Evolutionary conservation across 2,329 filamentous ascomycete genomes (phyloP).

Genomic region (Fusarium nodosum): DNA sequence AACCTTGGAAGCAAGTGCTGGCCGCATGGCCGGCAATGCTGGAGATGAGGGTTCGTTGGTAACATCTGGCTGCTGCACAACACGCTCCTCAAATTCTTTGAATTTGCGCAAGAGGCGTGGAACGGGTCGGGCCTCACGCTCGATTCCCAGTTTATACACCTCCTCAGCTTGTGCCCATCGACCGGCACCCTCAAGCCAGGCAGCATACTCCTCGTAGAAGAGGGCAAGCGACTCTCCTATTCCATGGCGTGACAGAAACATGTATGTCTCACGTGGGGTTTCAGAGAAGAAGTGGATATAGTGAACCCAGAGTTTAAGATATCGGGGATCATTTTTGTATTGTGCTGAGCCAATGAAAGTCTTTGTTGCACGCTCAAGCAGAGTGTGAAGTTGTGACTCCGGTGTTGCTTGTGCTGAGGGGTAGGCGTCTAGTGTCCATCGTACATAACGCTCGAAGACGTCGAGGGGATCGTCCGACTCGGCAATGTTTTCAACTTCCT

Average conservation of each 20-base stretch:
- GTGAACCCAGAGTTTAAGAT: slow-evolving; percentile 92
- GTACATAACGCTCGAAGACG: slow-evolving; percentile 95
- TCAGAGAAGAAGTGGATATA: slow-evolving; percentile 96
- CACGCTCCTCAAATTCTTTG: slow-evolving; percentile 87
- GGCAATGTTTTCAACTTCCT: slow-evolving; percentile 80
- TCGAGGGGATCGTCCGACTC: slow-evolving; percentile 97
- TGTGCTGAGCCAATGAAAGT: slow-evolving; percentile 85
- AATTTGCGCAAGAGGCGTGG: slow-evolving; percentile 90
- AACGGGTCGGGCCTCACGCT: slow-evolving; percentile 85
- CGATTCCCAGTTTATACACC: slow-evolving; percentile 90
- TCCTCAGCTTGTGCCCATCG: slow-evolving; percentile 94
- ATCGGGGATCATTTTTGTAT: slow-evolving; percentile 96
- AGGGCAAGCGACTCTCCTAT: slow-evolving; percentile 90
- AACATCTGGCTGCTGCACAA: slow-evolving; percentile 73
- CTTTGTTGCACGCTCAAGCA: slow-evolving; percentile 94
- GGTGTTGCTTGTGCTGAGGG: slow-evolving; percentile 92
- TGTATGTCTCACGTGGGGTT: slow-evolving; percentile 90
- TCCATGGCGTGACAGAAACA: slow-evolving; percentile 88
- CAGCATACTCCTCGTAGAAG: slow-evolving; percentile 97
- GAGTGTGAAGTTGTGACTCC: slow-evolving; percentile 87
- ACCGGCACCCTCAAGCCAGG: slow-evolving; percentile 87
- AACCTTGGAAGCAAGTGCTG: slow-evolving; percentile 85
- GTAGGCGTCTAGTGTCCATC: slow-evolving; percentile 96
- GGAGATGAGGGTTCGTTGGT: slow-evolving; percentile 82
- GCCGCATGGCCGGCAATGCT: slow-evolving; percentile 84